Percentiles rank a stretch among this genome's conserved stretches.
Conservation (phyloP, 768 basidiomycete species). For the Termitomyces sp. region DNA sequence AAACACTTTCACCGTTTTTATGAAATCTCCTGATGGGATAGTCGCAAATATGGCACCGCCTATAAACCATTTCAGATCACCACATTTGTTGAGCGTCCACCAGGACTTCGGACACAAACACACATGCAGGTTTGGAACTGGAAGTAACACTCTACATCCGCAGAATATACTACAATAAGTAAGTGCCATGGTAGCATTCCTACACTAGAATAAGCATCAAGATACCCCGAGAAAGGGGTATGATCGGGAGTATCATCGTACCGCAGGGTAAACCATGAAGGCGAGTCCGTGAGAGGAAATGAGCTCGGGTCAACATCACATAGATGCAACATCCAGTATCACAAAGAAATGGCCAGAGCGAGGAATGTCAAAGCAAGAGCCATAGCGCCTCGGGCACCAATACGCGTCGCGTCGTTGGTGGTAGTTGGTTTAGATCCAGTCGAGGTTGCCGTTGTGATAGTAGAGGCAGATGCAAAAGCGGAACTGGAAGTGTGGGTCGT, state of each 20-base stretch:
- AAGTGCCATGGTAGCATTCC: background rate
- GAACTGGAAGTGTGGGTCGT: constrained; percentile 21
- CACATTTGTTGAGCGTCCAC: too few relatives aligned
- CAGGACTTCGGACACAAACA: background rate
- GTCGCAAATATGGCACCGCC: too few relatives aligned
- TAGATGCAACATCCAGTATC: background rate
- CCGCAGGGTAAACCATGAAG: background rate
- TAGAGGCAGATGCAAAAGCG: background rate
- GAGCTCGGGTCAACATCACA: background rate
- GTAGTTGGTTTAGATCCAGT: constrained; percentile 8
- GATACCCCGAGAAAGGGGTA: background rate
- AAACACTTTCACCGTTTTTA: too few relatives aligned
- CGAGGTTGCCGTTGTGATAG: constrained; percentile 1
- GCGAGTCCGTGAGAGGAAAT: background rate
- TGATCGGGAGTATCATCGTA: background rate
- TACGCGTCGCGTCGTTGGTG: constrained; percentile 3
- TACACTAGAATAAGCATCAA: background rate
- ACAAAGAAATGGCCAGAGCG: constrained; percentile 1
- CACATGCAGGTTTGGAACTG: background rate
- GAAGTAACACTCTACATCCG: background rate
- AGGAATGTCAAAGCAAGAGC: background rate
- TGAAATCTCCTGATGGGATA: too few relatives aligned
- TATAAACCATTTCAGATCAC: too few relatives aligned
- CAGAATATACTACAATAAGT: background rate
- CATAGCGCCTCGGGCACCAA: background rate